Evolutionary conservation across 179 eudicot genomes (phyloP).

Genomic region (Beta corolliflora): DNA sequence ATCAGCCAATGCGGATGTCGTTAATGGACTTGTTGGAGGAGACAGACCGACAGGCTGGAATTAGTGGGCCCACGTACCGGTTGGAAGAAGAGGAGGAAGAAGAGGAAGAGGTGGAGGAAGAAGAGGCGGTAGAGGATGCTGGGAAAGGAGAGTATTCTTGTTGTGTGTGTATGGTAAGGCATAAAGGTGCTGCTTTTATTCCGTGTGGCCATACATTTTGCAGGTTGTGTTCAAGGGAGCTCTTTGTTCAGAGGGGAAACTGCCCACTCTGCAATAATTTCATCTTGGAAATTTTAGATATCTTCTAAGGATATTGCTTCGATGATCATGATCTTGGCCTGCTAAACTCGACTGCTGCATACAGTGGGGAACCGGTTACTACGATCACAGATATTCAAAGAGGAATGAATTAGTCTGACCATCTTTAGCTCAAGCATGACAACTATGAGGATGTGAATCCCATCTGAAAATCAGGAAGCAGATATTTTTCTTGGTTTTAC

Average conservation of each 20-base stretch:
- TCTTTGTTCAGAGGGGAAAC: conserved; percentile 63
- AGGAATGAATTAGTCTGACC: conserved; percentile 3
- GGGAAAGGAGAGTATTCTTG: conserved; percentile 48
- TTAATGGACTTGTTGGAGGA: conserved; percentile 66
- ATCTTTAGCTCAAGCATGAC: conserved; percentile 15
- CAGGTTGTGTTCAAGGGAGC: conserved; percentile 77
- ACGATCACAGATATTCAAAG: neutral
- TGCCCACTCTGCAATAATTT: conserved; percentile 72
- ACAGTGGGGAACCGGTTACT: neutral
- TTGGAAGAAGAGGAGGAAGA: conserved; percentile 47
- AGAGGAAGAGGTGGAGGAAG: conserved; percentile 39
- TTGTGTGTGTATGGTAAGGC: conserved; percentile 82
- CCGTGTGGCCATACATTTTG: conserved; percentile 93
- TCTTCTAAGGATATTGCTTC: conserved; percentile 40
- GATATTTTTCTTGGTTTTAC: neutral
- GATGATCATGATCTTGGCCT: conserved; percentile 1
- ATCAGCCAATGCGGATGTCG: conserved; percentile 49
- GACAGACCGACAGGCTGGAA: conserved; percentile 51
- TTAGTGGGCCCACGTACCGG: conserved; percentile 42
- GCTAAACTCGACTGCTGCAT: conserved; percentile 5
- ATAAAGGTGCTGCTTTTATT: conserved; percentile 71
- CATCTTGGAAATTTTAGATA: conserved; percentile 70
- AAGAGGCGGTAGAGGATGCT: conserved; percentile 21
- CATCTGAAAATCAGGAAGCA: conserved; percentile 1
- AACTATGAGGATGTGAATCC: conserved; percentile 2